These are phyloP conservation scores for Sanghuangporus baumii DNA, from an alignment of 1,284 basidiomycete genomes.

Conservation along the genomic window DNA sequence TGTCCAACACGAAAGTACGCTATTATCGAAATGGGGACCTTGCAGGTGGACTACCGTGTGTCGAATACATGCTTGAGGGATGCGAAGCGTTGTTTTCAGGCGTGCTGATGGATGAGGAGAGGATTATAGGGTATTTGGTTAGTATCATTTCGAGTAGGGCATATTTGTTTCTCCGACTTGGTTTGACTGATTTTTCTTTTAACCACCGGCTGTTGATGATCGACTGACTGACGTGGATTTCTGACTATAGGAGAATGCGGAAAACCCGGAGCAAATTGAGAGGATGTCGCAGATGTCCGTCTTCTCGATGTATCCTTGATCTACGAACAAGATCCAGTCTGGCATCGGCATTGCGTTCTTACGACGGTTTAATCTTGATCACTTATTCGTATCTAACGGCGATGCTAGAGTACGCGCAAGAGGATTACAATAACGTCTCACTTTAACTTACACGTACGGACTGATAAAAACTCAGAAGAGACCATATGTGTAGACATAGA, in stretches of 20 bases:
- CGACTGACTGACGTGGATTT: neutral
- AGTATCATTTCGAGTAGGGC: neutral
- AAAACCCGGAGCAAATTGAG: neutral
- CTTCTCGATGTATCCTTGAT: slow-evolving; percentile 12
- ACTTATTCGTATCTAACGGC: too few species aligned
- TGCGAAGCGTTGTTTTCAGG: neutral
- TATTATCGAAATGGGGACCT: neutral
- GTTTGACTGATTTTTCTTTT: neutral
- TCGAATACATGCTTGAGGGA: slow-evolving; percentile 1
- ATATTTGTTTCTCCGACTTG: neutral
- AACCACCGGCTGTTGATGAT: neutral
- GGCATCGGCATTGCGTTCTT: neutral
- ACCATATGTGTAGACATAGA: too few species aligned
- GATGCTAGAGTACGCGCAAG: too few species aligned
- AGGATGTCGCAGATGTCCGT: neutral
- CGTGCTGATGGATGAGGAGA: slow-evolving; percentile 12
- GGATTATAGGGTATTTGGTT: slow-evolving; percentile 10
- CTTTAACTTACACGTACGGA: too few species aligned
- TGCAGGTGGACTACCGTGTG: neutral
- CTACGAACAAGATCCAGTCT: neutral
- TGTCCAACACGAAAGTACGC: neutral
- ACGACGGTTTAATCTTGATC: too few species aligned
- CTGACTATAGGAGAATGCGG: neutral
- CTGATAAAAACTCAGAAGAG: too few species aligned
- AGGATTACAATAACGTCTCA: too few species aligned